Evolutionary conservation across 2,329 filamentous ascomycete species (phyloP).

Genomic region (Xylaria arbuscula): DNA sequence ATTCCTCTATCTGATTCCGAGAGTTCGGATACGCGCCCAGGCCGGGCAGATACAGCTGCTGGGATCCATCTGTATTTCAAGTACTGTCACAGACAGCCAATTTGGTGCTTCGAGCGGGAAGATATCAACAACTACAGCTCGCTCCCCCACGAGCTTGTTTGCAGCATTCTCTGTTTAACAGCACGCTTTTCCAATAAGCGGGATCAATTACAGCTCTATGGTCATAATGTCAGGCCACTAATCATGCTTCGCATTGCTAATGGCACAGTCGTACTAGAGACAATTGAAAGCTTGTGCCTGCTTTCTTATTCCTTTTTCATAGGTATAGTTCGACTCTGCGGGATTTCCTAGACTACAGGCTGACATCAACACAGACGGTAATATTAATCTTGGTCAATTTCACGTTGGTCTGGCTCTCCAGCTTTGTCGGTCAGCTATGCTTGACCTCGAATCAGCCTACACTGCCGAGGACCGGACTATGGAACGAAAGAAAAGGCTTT

Average conservation of each 20-base stretch:
- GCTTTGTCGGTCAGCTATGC: slow-evolving; percentile 38
- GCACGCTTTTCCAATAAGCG: slow-evolving; percentile 37
- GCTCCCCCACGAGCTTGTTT: slow-evolving; percentile 38
- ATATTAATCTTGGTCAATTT: slow-evolving; percentile 39
- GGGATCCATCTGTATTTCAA: slow-evolving; percentile 38
- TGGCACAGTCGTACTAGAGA: slow-evolving; percentile 36
- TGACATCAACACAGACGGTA: slow-evolving; percentile 35
- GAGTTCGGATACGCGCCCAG: slow-evolving; percentile 32
- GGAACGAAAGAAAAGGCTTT: slow-evolving; percentile 37
- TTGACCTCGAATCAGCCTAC: slow-evolving; percentile 38
- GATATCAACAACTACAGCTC: slow-evolving; percentile 35
- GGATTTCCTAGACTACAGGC: background rate
- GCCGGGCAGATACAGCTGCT: slow-evolving; percentile 32
- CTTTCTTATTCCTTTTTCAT: slow-evolving; percentile 39
- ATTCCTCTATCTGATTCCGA: slow-evolving; percentile 31
- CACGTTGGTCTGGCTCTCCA: slow-evolving; percentile 39
- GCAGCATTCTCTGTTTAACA: slow-evolving; percentile 36
- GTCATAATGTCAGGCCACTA: slow-evolving; percentile 38
- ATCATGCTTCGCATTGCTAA: slow-evolving; percentile 40
- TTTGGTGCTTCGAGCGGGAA: slow-evolving; percentile 40
- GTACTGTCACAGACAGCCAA: slow-evolving; percentile 39
- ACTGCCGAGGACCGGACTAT: slow-evolving; percentile 25
- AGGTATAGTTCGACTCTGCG: slow-evolving; percentile 18
- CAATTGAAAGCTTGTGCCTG: slow-evolving; percentile 38
- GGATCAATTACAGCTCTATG: slow-evolving; percentile 34